Conservation (phyloP, 2,329 filamentous ascomycete genomes). For the Claviceps arundinis region DNA sequence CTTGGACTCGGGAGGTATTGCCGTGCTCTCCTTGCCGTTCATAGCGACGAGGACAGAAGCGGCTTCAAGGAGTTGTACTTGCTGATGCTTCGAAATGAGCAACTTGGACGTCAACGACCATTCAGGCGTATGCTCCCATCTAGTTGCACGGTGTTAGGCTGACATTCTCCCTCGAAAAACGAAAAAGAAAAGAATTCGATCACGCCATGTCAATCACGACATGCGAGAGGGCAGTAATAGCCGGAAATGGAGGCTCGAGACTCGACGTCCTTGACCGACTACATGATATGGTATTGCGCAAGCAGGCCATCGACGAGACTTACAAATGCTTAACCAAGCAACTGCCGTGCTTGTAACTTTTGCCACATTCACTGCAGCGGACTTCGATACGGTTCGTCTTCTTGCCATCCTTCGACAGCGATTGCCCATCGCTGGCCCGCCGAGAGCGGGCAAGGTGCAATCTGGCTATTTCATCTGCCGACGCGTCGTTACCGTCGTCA, state of each 20-base stretch:
- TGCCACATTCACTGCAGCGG: conserved; percentile 94
- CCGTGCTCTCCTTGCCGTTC: conserved; percentile 46
- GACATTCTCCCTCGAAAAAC: neutral
- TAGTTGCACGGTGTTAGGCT: conserved; percentile 27
- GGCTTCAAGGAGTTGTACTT: conserved; percentile 92
- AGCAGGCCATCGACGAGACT: conserved; percentile 45
- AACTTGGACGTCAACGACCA: conserved; percentile 96
- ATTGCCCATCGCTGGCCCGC: conserved; percentile 76
- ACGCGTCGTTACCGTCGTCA: conserved; percentile 51
- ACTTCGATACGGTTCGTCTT: conserved; percentile 74
- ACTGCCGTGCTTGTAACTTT: conserved; percentile 99
- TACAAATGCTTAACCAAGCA: conserved; percentile 99
- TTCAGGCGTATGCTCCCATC: conserved; percentile 98
- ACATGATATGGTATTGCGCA: conserved; percentile 4
- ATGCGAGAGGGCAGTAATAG: neutral
- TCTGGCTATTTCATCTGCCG: conserved; percentile 38
- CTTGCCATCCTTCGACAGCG: conserved; percentile 70
- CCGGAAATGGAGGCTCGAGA: neutral
- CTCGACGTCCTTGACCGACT: neutral
- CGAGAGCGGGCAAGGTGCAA: conserved; percentile 37
- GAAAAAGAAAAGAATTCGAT: neutral
- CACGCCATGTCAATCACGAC: neutral
- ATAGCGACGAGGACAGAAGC: conserved; percentile 92
- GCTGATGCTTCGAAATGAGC: conserved; percentile 97
- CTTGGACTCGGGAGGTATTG: conserved; percentile 52